These are phyloP conservation scores for Cylindrodendrum hubeiense DNA, from an alignment of 2,329 filamentous ascomycete genomes.

Conservation along the genomic window DNA sequence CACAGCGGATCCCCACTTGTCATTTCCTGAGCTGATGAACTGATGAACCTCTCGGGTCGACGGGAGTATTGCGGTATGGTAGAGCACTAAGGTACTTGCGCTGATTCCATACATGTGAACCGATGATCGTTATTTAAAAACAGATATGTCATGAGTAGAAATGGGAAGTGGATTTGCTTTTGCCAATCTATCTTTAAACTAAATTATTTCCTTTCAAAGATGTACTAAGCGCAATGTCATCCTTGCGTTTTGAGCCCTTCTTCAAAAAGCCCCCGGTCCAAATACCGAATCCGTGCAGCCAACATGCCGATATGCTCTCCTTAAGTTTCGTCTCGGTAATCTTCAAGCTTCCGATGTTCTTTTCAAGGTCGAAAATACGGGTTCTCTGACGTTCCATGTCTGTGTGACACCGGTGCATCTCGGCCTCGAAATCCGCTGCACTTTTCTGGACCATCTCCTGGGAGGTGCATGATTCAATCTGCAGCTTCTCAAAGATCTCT, in stretches of 20 bases:
- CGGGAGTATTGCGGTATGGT: too few relatives aligned
- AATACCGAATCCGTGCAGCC: not conserved
- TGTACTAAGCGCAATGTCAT: not conserved
- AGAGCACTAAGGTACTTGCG: too few relatives aligned
- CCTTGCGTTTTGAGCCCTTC: not conserved
- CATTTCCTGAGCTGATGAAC: too few relatives aligned
- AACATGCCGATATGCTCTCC: constrained; percentile 1
- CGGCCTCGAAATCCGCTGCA: not conserved
- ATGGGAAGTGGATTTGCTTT: not conserved
- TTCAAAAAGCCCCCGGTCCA: not conserved
- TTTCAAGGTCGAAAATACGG: not conserved
- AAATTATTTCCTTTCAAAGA: not conserved
- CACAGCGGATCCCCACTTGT: too few relatives aligned
- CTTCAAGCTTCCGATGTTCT: not conserved
- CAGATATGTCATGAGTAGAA: not conserved
- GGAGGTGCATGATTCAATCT: not conserved
- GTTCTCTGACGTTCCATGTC: not conserved
- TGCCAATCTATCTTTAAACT: not conserved
- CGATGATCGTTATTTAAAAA: too few relatives aligned
- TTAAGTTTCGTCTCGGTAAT: not conserved
- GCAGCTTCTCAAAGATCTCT: not conserved
- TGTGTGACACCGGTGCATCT: not conserved
- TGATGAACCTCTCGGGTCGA: too few relatives aligned
- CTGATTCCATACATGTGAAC: too few relatives aligned
- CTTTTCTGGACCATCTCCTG: not conserved